phyloP scores from a whole-genome alignment of 768 basidiomycete species.

The Lactarius tabidus region DNA sequence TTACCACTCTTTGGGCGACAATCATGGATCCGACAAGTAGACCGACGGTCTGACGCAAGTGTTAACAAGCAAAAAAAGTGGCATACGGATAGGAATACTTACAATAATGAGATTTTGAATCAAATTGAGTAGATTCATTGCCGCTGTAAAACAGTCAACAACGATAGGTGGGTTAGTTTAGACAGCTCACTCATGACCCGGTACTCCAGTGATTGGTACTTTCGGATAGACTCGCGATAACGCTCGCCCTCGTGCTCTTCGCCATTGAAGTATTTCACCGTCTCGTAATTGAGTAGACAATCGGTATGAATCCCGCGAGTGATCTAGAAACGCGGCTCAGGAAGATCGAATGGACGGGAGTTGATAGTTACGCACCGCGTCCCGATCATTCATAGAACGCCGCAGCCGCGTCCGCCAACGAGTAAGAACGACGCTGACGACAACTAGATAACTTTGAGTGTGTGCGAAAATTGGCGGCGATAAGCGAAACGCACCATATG shows the following conservation, averaged over 20 bases:
- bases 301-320: constrained; percentile 84
- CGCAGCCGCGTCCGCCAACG: constrained; percentile 71
- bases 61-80: background rate
- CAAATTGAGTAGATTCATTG: constrained; percentile 70
- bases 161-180: background rate
- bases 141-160: constrained; percentile 39
- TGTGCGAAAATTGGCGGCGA: background rate
- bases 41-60: constrained; percentile 54
- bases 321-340: constrained; percentile 36
- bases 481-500: constrained; percentile 50
- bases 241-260: constrained; percentile 74
- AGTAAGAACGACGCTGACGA: constrained; percentile 54
- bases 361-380: constrained; percentile 47
- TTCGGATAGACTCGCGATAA: constrained; percentile 63
- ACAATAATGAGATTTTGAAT: constrained; percentile 81
- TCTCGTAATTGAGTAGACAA: constrained; percentile 75
- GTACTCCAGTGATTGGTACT: constrained; percentile 73
- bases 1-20: constrained; percentile 65
- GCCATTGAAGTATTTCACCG: constrained; percentile 86
- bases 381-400: constrained; percentile 76
- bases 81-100: constrained; percentile 27
- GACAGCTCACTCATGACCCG: constrained; percentile 60
- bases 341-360: constrained; percentile 4
- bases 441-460: constrained; percentile 35
- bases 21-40: constrained; percentile 79